Conservation (phyloP, 176 grass and related monocot genomes). For the Avena atlantica region DNA sequence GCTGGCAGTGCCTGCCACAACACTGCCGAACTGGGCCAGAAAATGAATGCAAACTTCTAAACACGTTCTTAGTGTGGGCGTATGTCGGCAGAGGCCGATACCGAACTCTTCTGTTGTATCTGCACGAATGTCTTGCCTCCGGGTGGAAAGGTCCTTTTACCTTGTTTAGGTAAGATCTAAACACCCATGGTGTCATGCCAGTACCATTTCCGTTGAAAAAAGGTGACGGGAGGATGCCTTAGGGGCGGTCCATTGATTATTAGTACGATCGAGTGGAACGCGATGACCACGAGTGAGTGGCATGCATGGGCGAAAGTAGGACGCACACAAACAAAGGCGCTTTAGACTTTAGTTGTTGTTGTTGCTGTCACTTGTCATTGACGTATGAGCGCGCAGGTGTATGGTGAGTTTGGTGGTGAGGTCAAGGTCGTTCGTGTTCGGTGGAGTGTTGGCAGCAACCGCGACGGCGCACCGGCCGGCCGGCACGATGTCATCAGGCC, state of each 20-base stretch:
- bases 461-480: constrained; percentile 53
- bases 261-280: background rate
- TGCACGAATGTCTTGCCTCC: background rate
- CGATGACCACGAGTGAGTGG: background rate
- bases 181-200: background rate
- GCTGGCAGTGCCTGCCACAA: no score
- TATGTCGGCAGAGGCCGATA: no score
- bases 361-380: background rate
- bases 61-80: no score
- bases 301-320: background rate
- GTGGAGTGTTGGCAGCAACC: constrained; percentile 52
- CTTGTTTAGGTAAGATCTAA: background rate
- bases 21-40: no score
- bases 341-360: constrained; percentile 13
- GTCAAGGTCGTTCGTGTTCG: background rate
- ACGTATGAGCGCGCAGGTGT: background rate
- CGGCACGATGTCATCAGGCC: background rate
- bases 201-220: background rate
- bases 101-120: no score
- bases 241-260: background rate
- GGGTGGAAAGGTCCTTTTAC: background rate
- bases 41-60: no score
- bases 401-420: background rate
- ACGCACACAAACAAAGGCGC: background rate
- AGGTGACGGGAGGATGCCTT: background rate